Base-by-base conservation (phyloP, 1,284 basidiomycete genomes). In the Tylopilus orsonianus region DNA sequence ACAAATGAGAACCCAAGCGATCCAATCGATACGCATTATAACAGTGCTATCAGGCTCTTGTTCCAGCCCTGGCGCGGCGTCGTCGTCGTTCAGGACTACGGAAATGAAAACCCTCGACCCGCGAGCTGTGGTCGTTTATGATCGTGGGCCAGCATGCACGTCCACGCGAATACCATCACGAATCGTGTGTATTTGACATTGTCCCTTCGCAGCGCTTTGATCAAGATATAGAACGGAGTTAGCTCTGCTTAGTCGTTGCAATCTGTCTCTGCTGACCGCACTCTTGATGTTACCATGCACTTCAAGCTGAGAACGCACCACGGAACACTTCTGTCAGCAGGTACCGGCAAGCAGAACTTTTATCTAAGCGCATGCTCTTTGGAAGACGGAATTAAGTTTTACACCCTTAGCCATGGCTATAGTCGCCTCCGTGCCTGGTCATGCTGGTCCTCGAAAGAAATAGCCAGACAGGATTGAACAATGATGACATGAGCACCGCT, bases 71-170 rank as follows among this genome's bases (percentile, higher is more conserved):
- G 37, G 20, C 6, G 24, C 7, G 3, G 24, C 40, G 24, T 6
- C 6, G 19, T 23, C 33, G 12, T 37, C 36, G 24, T 34, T 16
- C n/a, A 27, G 9, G 2, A n/a, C 30, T 7, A 14, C 44, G 40
- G 49, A 39, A 26, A 49, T 54, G 48, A 52, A n/a, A 61, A 45
- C 49, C 43, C 46, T 49, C 18, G 20, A 16, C 35, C 44, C 38
- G 35, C 23, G 22, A 39, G 18, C 32, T 26, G 43, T 33, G 44
- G n/a, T 22, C 13, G 5, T 29, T 22, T 23, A 23, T 27, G 32
- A 38, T 38, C 29, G 36, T 16, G n/a, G 26, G 1, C 12, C 16
- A 14, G 2, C 19, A 18, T n/a, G n/a, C 13, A 26, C 18, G 9
- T 22, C 16, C 16, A 13, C 8, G 5, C 14, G 9, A 18, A 13